These are phyloP conservation scores for Phialophora tarda DNA, from an alignment of 2,329 filamentous ascomycete genomes.

Conservation along the genomic window DNA sequence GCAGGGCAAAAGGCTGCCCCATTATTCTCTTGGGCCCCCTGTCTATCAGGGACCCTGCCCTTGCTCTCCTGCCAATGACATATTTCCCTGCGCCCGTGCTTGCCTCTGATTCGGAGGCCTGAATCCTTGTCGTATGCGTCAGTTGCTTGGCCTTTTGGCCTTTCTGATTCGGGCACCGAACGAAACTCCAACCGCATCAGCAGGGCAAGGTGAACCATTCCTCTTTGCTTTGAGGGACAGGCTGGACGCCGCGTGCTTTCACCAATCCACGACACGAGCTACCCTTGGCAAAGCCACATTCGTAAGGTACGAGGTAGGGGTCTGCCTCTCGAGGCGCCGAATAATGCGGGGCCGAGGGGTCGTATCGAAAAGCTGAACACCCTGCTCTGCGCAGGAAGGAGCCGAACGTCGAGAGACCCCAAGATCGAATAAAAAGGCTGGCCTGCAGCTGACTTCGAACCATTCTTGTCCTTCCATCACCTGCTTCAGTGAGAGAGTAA, in stretches of 20 bases:
- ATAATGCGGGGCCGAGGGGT: constrained; percentile 9
- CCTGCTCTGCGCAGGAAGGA: neutral
- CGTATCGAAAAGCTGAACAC: constrained; percentile 15
- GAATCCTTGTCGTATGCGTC: constrained; percentile 4
- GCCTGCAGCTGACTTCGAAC: constrained; percentile 6
- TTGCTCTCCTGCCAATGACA: neutral
- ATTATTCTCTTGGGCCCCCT: neutral
- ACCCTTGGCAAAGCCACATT: constrained; percentile 36
- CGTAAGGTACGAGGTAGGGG: constrained; percentile 20
- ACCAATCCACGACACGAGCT: neutral
- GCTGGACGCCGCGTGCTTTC: neutral
- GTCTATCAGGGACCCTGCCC: neutral
- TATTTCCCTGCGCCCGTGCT: neutral
- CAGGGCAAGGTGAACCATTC: neutral
- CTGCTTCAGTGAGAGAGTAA: constrained; percentile 11
- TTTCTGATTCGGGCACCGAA: constrained; percentile 1
- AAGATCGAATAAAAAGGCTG: constrained; percentile 19
- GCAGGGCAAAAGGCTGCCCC: neutral
- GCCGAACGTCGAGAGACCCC: constrained; percentile 3
- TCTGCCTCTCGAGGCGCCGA: constrained; percentile 12
- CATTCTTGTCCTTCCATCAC: constrained; percentile 8
- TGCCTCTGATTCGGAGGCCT: neutral
- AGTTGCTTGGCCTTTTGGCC: constrained; percentile 1
- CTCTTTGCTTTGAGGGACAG: neutral
- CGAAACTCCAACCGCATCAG: neutral